Evolutionary conservation across 768 basidiomycete species (phyloP).

Genomic region (Candolleomyces efflorescens): DNA sequence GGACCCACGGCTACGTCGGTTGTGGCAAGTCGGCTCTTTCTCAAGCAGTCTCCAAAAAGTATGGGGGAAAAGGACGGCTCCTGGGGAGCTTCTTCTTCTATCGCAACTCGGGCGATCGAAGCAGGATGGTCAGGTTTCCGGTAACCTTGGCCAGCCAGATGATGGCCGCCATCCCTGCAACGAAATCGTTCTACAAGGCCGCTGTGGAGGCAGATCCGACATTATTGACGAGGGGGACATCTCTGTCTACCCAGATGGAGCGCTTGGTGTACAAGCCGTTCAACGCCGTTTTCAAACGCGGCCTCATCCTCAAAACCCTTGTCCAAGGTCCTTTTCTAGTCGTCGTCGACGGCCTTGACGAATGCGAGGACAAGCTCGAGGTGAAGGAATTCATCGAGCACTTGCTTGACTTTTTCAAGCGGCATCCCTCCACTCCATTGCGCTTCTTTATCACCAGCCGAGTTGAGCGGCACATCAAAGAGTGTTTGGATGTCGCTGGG

Average conservation of each 20-base stretch:
- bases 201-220: neutral
- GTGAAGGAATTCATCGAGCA: slow-evolving; percentile 8
- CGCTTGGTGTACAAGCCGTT: neutral
- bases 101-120: neutral
- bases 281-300: neutral
- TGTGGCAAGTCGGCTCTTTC: neutral
- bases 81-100: neutral
- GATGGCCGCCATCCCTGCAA: neutral
- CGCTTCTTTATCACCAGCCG: neutral
- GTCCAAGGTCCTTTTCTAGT: neutral
- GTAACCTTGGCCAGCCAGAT: neutral
- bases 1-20: neutral
- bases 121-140: neutral
- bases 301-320: neutral
- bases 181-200: neutral
- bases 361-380: neutral
- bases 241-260: neutral
- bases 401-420: neutral
- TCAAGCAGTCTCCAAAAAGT: neutral
- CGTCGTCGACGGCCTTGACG: neutral
- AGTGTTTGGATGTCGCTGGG: neutral
- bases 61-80: neutral
- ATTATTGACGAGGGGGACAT: neutral
- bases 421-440: neutral
- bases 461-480: neutral